Conservation (phyloP, 257 asterid genomes). For the Solanum paucissectum region DNA sequence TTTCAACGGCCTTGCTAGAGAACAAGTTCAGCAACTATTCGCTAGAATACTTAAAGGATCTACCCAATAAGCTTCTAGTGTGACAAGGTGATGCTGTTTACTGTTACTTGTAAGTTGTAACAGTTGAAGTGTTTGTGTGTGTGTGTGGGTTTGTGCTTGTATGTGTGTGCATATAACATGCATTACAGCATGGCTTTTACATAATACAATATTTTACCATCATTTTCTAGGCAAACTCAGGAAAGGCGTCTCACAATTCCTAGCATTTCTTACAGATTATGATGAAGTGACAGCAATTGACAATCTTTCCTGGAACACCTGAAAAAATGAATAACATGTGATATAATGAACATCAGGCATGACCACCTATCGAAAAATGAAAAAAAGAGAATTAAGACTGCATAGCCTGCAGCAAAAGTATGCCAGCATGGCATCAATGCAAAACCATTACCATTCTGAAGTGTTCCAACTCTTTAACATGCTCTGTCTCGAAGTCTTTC, state of each 20-base stretch:
- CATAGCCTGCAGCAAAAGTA: background rate
- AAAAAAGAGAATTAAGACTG: background rate
- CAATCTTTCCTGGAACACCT: constrained; percentile 45
- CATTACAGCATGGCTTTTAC: background rate
- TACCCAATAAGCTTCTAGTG: background rate
- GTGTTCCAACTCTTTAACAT: constrained; percentile 50
- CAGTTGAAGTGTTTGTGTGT: background rate
- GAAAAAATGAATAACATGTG: constrained; percentile 1
- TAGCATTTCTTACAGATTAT: constrained; percentile 5
- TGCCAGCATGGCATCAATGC: background rate
- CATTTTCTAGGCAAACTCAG: background rate
- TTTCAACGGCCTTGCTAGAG: background rate
- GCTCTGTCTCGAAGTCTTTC: constrained; percentile 13
- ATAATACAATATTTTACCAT: background rate
- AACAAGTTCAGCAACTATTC: background rate
- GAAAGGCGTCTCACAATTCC: background rate
- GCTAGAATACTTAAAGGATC: background rate
- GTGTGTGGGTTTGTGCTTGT: background rate
- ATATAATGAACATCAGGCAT: background rate
- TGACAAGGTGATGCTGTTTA: background rate
- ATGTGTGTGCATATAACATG: background rate
- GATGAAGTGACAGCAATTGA: constrained; percentile 27
- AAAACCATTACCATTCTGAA: constrained; percentile 41
- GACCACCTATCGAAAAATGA: background rate
- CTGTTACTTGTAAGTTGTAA: background rate